phyloP scores from a whole-genome alignment of 2,329 filamentous ascomycete genomes.

The Clonostachys rhizophaga region DNA sequence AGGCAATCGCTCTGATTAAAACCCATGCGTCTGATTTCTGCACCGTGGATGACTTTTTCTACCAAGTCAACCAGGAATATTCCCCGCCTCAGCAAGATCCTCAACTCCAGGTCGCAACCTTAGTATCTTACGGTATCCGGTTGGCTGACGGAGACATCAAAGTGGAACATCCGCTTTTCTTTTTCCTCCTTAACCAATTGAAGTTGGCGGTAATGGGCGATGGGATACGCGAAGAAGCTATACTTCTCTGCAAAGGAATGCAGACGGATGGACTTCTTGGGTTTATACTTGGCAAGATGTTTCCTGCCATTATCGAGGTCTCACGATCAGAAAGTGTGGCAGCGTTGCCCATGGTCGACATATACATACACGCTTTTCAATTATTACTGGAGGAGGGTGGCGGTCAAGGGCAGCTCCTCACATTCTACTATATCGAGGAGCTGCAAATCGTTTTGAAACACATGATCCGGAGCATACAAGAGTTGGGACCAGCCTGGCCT shows the following conservation, averaged over 20 bases:
- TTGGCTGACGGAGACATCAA: constrained; percentile 45
- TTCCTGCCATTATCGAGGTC: constrained; percentile 45
- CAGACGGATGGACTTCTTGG: constrained; percentile 30
- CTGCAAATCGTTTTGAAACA: too few species aligned
- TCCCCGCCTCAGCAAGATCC: constrained; percentile 51
- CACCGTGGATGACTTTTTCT: constrained; percentile 49
- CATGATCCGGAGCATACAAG: not conserved
- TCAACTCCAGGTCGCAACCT: constrained; percentile 48
- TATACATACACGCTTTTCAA: constrained; percentile 40
- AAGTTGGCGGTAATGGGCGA: constrained; percentile 47
- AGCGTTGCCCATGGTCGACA: constrained; percentile 43
- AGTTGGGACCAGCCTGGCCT: constrained; percentile 11
- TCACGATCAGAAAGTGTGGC: constrained; percentile 18
- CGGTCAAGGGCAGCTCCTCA: too few species aligned
- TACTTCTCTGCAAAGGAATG: constrained; percentile 43
- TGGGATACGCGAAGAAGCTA: constrained; percentile 38
- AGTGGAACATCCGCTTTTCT: constrained; percentile 45
- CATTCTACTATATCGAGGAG: too few species aligned
- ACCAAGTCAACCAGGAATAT: constrained; percentile 50
- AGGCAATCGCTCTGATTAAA: constrained; percentile 47
- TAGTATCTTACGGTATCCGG: constrained; percentile 50
- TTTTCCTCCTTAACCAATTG: constrained; percentile 53
- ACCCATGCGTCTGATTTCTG: constrained; percentile 50
- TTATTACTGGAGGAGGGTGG: constrained; percentile 22
- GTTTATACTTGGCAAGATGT: constrained; percentile 47